A percentile compares a stretch with the other conserved stretches of the same genome.
phyloP scores from a whole-genome alignment of 1,284 basidiomycete genomes.

The Chalciporus sp. region DNA sequence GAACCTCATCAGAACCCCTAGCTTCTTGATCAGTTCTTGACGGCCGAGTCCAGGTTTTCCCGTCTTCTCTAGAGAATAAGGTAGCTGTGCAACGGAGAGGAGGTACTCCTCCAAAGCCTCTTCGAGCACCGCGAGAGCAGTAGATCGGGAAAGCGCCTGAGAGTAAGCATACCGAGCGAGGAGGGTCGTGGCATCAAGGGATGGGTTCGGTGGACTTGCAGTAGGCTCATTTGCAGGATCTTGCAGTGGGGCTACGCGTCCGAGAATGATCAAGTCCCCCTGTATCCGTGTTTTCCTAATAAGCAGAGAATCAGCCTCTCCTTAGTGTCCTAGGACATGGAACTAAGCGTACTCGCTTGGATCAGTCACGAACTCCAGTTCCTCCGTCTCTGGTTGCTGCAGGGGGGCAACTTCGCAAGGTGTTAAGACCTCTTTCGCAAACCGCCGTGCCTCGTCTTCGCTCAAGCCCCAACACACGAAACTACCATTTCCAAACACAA shows the following conservation, averaged over 20 bases:
- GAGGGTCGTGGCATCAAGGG: slow-evolving; percentile 64
- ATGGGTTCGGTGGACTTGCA: slow-evolving; percentile 47
- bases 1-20: slow-evolving; percentile 86
- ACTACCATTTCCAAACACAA: slow-evolving; percentile 83
- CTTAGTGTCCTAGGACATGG: slow-evolving; percentile 4
- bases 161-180: slow-evolving; percentile 88
- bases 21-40: slow-evolving; percentile 82
- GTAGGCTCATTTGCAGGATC: slow-evolving; percentile 45
- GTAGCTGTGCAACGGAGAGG: slow-evolving; percentile 76
- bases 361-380: slow-evolving; percentile 89
- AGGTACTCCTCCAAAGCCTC: slow-evolving; percentile 81
- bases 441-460: slow-evolving; percentile 75
- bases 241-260: slow-evolving; percentile 57
- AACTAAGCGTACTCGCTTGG: slow-evolving; percentile 70
- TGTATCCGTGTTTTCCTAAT: slow-evolving; percentile 78
- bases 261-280: slow-evolving; percentile 89
- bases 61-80: slow-evolving; percentile 71
- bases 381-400: slow-evolving; percentile 80
- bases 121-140: slow-evolving; percentile 82
- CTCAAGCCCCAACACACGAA: slow-evolving; percentile 88
- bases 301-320: slow-evolving; percentile 13
- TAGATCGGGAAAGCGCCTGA: slow-evolving; percentile 86
- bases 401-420: slow-evolving; percentile 63
- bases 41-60: slow-evolving; percentile 82
- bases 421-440: slow-evolving; percentile 65